These are phyloP conservation scores for Acmispon strigosus DNA, from an alignment of 306 rosid species.

Conservation along the genomic window DNA sequence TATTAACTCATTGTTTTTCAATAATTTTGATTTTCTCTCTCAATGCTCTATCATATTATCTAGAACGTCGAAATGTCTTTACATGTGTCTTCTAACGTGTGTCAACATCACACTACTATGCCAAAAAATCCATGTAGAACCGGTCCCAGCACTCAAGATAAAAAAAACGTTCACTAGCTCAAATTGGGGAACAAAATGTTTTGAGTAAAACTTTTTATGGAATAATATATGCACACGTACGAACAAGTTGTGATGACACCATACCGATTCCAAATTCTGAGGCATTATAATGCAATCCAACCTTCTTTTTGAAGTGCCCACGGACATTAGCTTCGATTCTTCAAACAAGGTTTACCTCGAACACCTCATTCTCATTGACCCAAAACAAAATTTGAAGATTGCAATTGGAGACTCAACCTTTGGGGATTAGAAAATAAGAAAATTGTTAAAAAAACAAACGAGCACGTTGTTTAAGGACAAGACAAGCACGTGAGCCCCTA, in stretches of 20 bases:
- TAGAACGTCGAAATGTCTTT: too few relatives aligned
- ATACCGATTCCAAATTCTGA: background rate
- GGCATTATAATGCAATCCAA: conserved; percentile 32
- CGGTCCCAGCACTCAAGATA: too few relatives aligned
- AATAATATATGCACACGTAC: conserved; percentile 6
- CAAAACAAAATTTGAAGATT: background rate
- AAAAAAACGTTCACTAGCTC: too few relatives aligned
- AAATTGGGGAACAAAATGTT: too few relatives aligned
- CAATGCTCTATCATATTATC: too few relatives aligned
- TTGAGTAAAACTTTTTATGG: background rate
- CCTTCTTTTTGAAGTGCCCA: conserved; percentile 36
- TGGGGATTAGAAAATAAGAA: conserved; percentile 9
- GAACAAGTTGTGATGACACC: conserved; percentile 4
- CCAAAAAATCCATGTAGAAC: too few relatives aligned
- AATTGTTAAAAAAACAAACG: background rate
- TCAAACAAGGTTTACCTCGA: conserved; percentile 23
- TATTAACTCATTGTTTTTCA: too few relatives aligned
- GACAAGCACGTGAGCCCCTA: conserved; percentile 35
- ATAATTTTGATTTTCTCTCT: too few relatives aligned
- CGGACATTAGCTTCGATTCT: conserved; percentile 32
- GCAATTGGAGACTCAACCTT: conserved; percentile 25
- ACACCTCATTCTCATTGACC: conserved; percentile 27
- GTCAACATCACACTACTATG: too few relatives aligned
- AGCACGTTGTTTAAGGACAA: conserved; percentile 27
- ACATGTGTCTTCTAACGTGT: too few relatives aligned